Evolutionary conservation across 73 alveolate genomes (phyloP).

Genomic region (Uronychia binucleata): DNA sequence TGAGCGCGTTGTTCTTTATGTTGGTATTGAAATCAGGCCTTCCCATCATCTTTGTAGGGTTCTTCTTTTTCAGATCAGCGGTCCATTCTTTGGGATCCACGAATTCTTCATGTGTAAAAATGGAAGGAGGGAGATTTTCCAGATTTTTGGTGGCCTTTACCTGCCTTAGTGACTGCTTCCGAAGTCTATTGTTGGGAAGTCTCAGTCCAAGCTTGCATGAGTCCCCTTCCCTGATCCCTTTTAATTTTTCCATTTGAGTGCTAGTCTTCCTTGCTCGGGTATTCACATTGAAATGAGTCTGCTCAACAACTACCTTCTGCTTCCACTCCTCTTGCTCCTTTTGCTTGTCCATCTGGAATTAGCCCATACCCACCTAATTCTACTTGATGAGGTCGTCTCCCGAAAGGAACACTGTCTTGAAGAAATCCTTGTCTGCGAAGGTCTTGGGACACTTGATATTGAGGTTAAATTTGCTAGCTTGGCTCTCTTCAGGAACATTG

Average conservation of each 20-base stretch:
- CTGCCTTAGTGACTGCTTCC: conserved; percentile 25
- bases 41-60: background rate
- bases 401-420: conserved; percentile 61
- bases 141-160: conserved; percentile 26
- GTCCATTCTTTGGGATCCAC: conserved; percentile 17
- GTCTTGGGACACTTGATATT: conserved; percentile 37
- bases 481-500: conserved; percentile 12
- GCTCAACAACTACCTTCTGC: conserved; percentile 50
- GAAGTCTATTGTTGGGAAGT: conserved; percentile 18
- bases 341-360: conserved; percentile 12
- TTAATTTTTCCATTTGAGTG: conserved; percentile 36
- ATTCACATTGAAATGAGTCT: conserved; percentile 63
- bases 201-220: conserved; percentile 54
- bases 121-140: conserved; percentile 49
- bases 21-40: background rate
- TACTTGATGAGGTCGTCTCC: conserved; percentile 72
- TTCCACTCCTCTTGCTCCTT: conserved; percentile 62
- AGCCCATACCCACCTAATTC: no score
- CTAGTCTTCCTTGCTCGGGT: conserved; percentile 20
- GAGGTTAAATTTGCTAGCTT: conserved; percentile 3
- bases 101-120: conserved; percentile 12
- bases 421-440: conserved; percentile 52
- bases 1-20: no score
- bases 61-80: background rate
- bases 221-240: conserved; percentile 51